Conservation (phyloP, 441 rosid genomes). For the Jatropha podagrica region DNA sequence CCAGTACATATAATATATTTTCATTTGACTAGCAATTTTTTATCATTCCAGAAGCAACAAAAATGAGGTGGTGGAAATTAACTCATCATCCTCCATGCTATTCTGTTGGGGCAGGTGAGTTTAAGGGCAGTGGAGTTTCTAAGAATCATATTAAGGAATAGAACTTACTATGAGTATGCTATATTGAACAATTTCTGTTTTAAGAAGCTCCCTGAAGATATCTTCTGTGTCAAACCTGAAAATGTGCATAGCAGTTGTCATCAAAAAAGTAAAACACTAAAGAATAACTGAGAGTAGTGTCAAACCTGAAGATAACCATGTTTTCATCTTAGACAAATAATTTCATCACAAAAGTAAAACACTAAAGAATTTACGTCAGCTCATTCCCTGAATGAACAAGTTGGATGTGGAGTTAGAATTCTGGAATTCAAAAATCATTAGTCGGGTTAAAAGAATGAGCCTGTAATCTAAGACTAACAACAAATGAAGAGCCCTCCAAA, state of each 20-base stretch:
- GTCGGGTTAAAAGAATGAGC: background rate
- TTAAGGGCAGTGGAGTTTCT: background rate
- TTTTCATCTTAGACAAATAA: background rate
- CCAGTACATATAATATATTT: background rate
- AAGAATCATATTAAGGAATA: slow-evolving; percentile 8
- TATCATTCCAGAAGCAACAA: background rate
- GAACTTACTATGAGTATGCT: slow-evolving; percentile 80
- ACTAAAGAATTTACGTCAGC: background rate
- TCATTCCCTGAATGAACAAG: background rate
- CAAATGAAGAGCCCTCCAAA: background rate
- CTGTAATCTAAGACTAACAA: too few species aligned
- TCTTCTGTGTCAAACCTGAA: slow-evolving; percentile 79
- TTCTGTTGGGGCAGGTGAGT: background rate
- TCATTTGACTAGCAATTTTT: background rate
- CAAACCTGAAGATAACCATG: background rate
- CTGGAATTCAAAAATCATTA: background rate
- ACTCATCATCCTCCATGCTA: background rate
- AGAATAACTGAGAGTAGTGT: too few species aligned
- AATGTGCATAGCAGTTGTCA: slow-evolving; percentile 15
- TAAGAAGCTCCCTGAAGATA: slow-evolving; percentile 62
- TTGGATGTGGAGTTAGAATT: background rate
- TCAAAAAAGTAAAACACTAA: background rate
- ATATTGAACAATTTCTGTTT: slow-evolving; percentile 58
- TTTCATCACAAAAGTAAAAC: background rate
- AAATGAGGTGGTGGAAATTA: background rate